Base-by-base conservation (phyloP, 805 yeast genomes). In the Lachancea kluyveri region DNA sequence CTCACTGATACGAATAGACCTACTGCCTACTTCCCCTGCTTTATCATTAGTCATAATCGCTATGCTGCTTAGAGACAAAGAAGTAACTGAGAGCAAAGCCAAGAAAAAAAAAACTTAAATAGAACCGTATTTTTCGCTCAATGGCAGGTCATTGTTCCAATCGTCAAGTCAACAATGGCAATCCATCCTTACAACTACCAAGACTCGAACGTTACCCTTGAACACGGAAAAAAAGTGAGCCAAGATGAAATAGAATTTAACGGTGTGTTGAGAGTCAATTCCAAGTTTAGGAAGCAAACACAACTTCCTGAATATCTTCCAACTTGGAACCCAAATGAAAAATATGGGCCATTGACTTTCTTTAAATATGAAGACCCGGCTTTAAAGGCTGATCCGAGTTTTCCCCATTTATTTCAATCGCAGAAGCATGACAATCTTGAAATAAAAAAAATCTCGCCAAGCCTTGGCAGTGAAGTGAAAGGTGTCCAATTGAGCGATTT, bases 401-500 rank as follows among this genome's bases (percentile, higher is more conserved):
- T 46, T 19, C 36, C 44, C n/a, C 43, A 47, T 17, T 24, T 50
- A 9, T 31, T 49, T 9, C 43, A 65, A 16, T 24, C 66, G 11
- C 35, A 37, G 8, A 45, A 47, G 3, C 42, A 37, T 2, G 38
- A 39, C 32, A 39, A 54, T 20, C 52, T 55, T 14, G 45, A 44
- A 15, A 37, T 52, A 16, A 50, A 51, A 28, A 70, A 68, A 41
- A 53, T 81, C 22, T 73, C 84, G 2, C 90, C 92, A 18, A 79
- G 73, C 47, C 62, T 83, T 31, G 94, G 92, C 13, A 62, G 77
- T 12, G 84, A 75, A 41, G 60, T 82, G 26, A 57, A 56, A 17
- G 80, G 79, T 21, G 49, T 80, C 28, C 85, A 78, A 48, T 61
- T 79, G 33, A 70, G 79, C 13, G 54, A 64, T 24, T 65, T 80